Evolutionary conservation across 2,329 filamentous ascomycete genomes (phyloP).

Genomic region (Calonectria pauciramosa): DNA sequence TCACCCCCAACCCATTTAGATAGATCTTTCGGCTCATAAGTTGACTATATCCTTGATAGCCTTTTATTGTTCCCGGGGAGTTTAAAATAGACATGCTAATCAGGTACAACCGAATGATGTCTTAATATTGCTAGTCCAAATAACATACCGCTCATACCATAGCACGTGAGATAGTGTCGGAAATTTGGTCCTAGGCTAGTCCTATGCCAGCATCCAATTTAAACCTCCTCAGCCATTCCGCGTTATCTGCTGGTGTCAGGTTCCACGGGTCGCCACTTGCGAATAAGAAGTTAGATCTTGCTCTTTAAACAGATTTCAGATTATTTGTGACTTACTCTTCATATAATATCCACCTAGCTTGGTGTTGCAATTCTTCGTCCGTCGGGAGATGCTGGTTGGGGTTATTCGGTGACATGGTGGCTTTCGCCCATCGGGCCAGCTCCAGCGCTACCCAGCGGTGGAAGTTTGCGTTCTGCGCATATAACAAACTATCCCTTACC

Average conservation of each 20-base stretch:
- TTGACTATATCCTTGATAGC: too few relatives aligned
- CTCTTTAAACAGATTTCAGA: not conserved
- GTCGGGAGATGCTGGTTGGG: conserved; percentile 50
- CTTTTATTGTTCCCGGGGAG: too few relatives aligned
- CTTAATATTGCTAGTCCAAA: too few relatives aligned
- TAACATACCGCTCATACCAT: too few relatives aligned
- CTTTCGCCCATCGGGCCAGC: conserved; percentile 44
- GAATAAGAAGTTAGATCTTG: not conserved
- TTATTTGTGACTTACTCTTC: conserved; percentile 42
- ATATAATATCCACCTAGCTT: conserved; percentile 51
- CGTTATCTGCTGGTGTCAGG: conserved; percentile 69
- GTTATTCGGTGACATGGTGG: conserved; percentile 51
- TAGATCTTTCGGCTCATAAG: too few relatives aligned
- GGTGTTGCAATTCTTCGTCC: conserved; percentile 52
- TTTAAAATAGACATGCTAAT: too few relatives aligned
- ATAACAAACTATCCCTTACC: conserved; percentile 33
- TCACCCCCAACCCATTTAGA: not conserved
- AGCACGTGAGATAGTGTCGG: too few relatives aligned
- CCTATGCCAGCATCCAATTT: conserved; percentile 65
- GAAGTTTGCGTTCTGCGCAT: conserved; percentile 45
- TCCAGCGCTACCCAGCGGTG: conserved; percentile 43
- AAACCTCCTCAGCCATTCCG: conserved; percentile 69
- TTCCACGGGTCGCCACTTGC: conserved; percentile 70
- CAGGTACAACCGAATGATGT: too few relatives aligned
- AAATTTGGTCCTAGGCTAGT: too few relatives aligned